Base-by-base conservation (phyloP, 192 early-diverging fungal genomes). In the Coemansia sp. region DNA sequence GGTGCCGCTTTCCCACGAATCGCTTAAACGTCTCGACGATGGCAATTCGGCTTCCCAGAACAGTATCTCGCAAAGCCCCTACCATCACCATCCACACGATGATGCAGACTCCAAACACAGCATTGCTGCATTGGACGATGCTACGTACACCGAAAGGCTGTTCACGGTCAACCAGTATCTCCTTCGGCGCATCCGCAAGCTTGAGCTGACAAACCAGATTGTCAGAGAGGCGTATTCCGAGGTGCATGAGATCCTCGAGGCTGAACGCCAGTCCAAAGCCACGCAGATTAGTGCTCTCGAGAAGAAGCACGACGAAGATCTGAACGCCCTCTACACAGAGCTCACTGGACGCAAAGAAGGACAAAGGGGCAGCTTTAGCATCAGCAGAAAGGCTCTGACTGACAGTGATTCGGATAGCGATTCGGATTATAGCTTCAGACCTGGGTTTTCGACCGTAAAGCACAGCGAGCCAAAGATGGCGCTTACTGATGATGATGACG, bases 151-250 rank as follows among this genome's bases (percentile, higher is more conserved):
- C 0, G 64, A 66, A 16, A 66, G 60, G 33, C 64, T 72, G 12
- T 58, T 72, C 7, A 39, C 60, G 14, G 62, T 63, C 30, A 83
- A 77, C 60, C 62, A 70, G 41, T 69, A 77, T 30, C 51, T 83
- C 41, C 53, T 75, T 66, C 75, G 80, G 38, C 71, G 80, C 23
- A 71, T 83, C 35, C 80, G 80, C 59, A 83, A 83, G 53, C 80
- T 83, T 9, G 80, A 83, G 76, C 66, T 83, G 51, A 75, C 72
- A n/a, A 83, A 83, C 62, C 81, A 77, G 64, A 75, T 83, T 43
- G 57, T 77, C 43, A 66, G 63, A 33, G 81, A 83, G 71, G 81
- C 81, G 26, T 83, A 83, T 38, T 36, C 61, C 16, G 81, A 77
- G 59, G 81, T 83, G 38, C 67, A 72, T n/a, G 72, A 83, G 53